Evolutionary conservation across 1,284 basidiomycete genomes (phyloP).

Genomic region (Boletus smithii): DNA sequence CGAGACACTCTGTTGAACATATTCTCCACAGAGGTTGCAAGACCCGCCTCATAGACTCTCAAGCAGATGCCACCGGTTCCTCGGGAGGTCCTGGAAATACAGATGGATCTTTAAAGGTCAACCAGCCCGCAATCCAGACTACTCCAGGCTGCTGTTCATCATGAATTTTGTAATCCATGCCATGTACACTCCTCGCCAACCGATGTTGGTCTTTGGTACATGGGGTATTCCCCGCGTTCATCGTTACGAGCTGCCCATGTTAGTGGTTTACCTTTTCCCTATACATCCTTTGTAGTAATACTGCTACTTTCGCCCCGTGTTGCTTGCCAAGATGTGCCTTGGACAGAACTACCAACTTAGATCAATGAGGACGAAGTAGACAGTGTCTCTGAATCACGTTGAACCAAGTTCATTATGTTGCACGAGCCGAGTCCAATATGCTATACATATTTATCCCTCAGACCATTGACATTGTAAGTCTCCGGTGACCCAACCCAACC

Average conservation of each 20-base stretch:
- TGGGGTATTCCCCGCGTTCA: constrained; percentile 6
- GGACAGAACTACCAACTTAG: no score
- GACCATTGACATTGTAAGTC: no score
- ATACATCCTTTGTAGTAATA: no score
- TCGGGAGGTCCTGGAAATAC: constrained; percentile 39
- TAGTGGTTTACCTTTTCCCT: no score
- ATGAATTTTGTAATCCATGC: constrained; percentile 36
- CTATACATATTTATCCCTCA: no score
- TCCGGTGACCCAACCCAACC: no score
- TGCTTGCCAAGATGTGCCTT: no score
- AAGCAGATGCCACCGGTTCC: constrained; percentile 62
- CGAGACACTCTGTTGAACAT: not conserved
- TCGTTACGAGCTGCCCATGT: not conserved
- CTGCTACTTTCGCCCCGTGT: no score
- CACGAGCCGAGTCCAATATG: no score
- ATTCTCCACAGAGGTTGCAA: constrained; percentile 80
- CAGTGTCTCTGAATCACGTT: no score
- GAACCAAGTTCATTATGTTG: no score
- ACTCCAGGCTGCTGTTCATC: constrained; percentile 59
- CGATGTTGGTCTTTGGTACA: constrained; percentile 8
- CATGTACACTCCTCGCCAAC: constrained; percentile 8
- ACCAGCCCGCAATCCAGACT: constrained; percentile 49
- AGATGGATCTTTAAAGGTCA: constrained; percentile 64
- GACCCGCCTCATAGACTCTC: constrained; percentile 92
- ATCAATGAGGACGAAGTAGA: no score